Conservation (phyloP, 805 yeast genomes). For the Teunomyces funiuensis region DNA sequence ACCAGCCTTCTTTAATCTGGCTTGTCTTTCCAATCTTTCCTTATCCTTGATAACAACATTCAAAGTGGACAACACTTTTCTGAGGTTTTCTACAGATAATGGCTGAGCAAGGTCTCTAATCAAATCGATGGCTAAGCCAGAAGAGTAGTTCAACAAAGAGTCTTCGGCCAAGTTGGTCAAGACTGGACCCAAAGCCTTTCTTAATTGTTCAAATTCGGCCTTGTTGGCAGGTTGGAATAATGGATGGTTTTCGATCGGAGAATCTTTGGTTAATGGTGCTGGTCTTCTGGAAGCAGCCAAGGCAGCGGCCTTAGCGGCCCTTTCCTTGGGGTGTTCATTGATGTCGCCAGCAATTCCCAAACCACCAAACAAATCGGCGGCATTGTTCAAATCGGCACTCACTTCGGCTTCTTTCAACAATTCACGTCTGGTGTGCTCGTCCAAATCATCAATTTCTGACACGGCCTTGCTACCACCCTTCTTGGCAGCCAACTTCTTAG, state of each 20-base stretch:
- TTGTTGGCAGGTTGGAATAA: slow-evolving; percentile 80
- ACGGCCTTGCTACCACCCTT: slow-evolving; percentile 37
- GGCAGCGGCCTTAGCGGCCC: slow-evolving; percentile 45
- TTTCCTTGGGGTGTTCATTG: slow-evolving; percentile 54
- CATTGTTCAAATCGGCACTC: slow-evolving; percentile 84
- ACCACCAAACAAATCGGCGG: slow-evolving; percentile 88
- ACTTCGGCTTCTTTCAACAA: slow-evolving; percentile 77
- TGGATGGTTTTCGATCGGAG: slow-evolving; percentile 72
- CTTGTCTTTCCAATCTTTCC: slow-evolving; percentile 86
- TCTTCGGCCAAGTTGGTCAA: slow-evolving; percentile 60
- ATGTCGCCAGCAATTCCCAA: slow-evolving; percentile 48
- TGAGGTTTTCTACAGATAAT: slow-evolving; percentile 72
- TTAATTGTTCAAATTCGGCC: slow-evolving; percentile 69
- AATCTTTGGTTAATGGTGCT: slow-evolving; percentile 49
- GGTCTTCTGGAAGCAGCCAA: slow-evolving; percentile 31
- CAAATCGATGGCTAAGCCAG: slow-evolving; percentile 78
- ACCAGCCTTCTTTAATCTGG: slow-evolving; percentile 76
- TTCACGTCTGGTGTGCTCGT: slow-evolving; percentile 71
- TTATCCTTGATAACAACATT: slow-evolving; percentile 81
- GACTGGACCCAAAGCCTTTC: slow-evolving; percentile 67
- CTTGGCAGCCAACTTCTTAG: slow-evolving; percentile 45
- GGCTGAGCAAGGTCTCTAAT: slow-evolving; percentile 84
- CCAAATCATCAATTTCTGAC: slow-evolving; percentile 65
- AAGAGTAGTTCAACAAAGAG: slow-evolving; percentile 66
- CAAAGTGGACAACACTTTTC: slow-evolving; percentile 84